These are phyloP conservation scores for Trichoderma lentiforme DNA, from an alignment of 2,329 filamentous ascomycete species.

Conservation along the genomic window DNA sequence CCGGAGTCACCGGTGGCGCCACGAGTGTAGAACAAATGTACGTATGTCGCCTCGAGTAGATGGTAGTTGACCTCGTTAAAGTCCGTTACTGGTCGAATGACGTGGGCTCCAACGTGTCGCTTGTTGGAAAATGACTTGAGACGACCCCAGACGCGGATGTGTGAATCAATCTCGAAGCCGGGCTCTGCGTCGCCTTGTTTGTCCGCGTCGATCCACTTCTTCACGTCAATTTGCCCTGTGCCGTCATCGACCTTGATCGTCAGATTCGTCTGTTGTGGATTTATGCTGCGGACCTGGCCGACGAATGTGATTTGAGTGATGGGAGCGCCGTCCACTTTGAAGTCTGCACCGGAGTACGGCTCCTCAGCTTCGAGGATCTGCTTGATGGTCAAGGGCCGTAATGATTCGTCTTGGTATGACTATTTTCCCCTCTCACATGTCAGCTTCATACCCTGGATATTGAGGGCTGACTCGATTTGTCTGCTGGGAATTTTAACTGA, in stretches of 20 bases:
- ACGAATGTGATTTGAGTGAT: conserved; percentile 75
- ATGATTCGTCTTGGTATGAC: conserved; percentile 74
- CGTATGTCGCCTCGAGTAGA: conserved; percentile 81
- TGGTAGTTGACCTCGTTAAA: conserved; percentile 94
- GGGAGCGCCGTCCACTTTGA: conserved; percentile 75
- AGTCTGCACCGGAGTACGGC: conserved; percentile 68
- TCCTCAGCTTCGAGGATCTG: conserved; percentile 83
- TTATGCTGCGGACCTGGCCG: conserved; percentile 85
- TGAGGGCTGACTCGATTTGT: not conserved
- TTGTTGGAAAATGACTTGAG: conserved; percentile 83
- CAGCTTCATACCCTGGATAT: not conserved
- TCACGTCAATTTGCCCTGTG: conserved; percentile 87
- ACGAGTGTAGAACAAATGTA: conserved; percentile 79
- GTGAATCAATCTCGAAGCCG: conserved; percentile 67
- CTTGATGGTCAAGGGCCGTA: conserved; percentile 93
- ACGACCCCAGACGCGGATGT: conserved; percentile 82
- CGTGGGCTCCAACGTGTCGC: conserved; percentile 74
- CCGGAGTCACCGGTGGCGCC: conserved; percentile 54
- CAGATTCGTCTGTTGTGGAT: conserved; percentile 82
- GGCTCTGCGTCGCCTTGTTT: conserved; percentile 46
- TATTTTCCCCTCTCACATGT: conserved; percentile 26
- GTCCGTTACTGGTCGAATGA: conserved; percentile 75
- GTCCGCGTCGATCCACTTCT: conserved; percentile 75
- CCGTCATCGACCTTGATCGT: conserved; percentile 95
- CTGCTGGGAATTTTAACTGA: not conserved